A percentile compares a stretch with the other conserved stretches of the same genome.
phyloP scores from a whole-genome alignment of 2,329 filamentous ascomycete genomes.

The Monosporascus sp. region DNA sequence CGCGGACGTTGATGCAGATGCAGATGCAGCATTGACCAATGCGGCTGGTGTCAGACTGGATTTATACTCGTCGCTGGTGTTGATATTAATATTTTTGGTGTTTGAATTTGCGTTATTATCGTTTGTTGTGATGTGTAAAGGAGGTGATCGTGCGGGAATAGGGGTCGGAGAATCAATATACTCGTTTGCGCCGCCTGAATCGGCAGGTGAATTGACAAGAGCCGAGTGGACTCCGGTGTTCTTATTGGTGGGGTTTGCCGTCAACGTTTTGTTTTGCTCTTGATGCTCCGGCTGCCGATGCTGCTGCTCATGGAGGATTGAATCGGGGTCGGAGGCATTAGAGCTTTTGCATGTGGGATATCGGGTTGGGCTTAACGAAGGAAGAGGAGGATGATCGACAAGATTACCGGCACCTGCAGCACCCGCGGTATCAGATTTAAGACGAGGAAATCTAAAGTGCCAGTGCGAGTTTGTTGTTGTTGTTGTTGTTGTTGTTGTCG shows the following conservation, averaged over 20 bases:
- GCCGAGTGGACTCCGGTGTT: not conserved
- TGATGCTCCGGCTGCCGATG: not conserved
- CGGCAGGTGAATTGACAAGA: not conserved
- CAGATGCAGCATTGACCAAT: conserved; percentile 3
- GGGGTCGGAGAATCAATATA: not conserved
- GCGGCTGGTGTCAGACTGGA: not conserved
- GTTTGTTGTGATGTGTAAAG: not conserved
- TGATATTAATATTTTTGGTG: not conserved
- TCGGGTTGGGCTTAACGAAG: not conserved
- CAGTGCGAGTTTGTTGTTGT: not conserved
- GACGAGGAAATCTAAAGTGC: not conserved
- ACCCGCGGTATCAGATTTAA: not conserved
- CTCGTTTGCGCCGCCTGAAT: not conserved
- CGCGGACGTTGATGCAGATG: conserved; percentile 5
- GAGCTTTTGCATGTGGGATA: not conserved
- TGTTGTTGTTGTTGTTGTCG: not conserved
- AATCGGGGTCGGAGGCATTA: not conserved
- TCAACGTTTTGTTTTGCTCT: not conserved
- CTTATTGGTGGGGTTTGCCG: not conserved
- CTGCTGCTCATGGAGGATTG: not conserved
- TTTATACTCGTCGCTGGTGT: not conserved
- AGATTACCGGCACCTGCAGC: not conserved
- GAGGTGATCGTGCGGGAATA: not conserved
- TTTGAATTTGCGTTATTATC: not conserved
- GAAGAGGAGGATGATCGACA: not conserved